Evolutionary conservation across 805 yeast species (phyloP).

Genomic region (Ogataea methanolica): DNA sequence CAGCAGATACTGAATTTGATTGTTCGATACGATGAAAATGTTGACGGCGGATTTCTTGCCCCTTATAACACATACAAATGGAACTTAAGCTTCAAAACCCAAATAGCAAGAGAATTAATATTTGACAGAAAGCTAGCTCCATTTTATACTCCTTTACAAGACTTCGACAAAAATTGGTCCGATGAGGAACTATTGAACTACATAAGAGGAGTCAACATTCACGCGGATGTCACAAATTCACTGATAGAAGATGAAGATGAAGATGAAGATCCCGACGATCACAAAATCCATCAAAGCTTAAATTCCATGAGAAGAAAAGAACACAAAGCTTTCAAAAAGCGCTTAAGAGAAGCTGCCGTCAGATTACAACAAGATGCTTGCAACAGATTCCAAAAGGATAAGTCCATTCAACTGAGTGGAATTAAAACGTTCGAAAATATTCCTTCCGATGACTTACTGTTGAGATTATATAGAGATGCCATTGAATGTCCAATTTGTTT

Average conservation of each 20-base stretch:
- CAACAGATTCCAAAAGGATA: constrained; percentile 28
- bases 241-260: constrained; percentile 41
- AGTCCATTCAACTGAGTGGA: constrained; percentile 21
- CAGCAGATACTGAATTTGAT: constrained; percentile 52
- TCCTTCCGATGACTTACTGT: constrained; percentile 42
- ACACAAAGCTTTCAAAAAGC: constrained; percentile 38
- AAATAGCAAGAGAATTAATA: constrained; percentile 67
- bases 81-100: constrained; percentile 68
- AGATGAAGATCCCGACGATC: constrained; percentile 58
- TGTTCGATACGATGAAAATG: constrained; percentile 61
- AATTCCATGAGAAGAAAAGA: constrained; percentile 45
- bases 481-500: constrained; percentile 95
- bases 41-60: constrained; percentile 92
- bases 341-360: constrained; percentile 36
- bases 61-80: constrained; percentile 87
- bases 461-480: constrained; percentile 60
- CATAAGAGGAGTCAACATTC: constrained; percentile 49
- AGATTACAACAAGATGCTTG: constrained; percentile 34
- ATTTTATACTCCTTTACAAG: constrained; percentile 84
- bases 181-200: constrained; percentile 59
- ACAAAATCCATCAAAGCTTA: constrained; percentile 47
- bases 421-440: constrained; percentile 27
- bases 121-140: constrained; percentile 76
- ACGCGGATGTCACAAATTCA: constrained; percentile 39
- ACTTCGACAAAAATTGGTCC: constrained; percentile 66